A percentile compares a stretch with the other conserved stretches of the same genome.
Conservation (phyloP, 306 rosid genomes). For the Astragalus glycyphyllos region DNA sequence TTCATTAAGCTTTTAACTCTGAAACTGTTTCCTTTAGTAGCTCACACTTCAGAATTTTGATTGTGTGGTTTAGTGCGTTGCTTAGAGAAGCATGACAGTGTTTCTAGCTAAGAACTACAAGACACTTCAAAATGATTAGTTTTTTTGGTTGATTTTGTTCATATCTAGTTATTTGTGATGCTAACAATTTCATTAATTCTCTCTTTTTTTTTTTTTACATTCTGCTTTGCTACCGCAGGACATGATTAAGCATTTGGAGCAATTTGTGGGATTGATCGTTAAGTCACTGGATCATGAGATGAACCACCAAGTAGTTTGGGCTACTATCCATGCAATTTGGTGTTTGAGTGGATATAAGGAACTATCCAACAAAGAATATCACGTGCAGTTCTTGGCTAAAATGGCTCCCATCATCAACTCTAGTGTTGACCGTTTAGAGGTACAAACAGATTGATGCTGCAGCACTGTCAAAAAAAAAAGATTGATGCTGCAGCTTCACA, state of each 20-base stretch:
- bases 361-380: background rate
- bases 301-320: constrained; percentile 36
- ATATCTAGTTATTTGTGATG: too few species aligned
- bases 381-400: background rate
- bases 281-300: background rate
- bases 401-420: background rate
- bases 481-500: background rate
- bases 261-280: background rate
- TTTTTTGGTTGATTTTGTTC: too few species aligned
- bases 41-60: too few species aligned
- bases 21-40: too few species aligned
- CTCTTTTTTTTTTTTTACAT: background rate
- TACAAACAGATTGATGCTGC: constrained; percentile 13
- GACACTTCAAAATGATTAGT: too few species aligned
- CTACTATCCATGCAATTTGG: constrained; percentile 26
- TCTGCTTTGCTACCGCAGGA: constrained; percentile 20
- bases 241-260: background rate
- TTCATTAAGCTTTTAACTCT: too few species aligned
- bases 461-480: too few species aligned
- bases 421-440: constrained; percentile 23
- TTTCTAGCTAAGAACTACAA: background rate
- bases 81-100: constrained; percentile 15
- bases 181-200: background rate
- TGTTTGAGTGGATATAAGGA: background rate
- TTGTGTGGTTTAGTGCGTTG: too few species aligned